Conservation (phyloP, 306 rosid genomes). For the Ziziphus jujuba region DNA sequence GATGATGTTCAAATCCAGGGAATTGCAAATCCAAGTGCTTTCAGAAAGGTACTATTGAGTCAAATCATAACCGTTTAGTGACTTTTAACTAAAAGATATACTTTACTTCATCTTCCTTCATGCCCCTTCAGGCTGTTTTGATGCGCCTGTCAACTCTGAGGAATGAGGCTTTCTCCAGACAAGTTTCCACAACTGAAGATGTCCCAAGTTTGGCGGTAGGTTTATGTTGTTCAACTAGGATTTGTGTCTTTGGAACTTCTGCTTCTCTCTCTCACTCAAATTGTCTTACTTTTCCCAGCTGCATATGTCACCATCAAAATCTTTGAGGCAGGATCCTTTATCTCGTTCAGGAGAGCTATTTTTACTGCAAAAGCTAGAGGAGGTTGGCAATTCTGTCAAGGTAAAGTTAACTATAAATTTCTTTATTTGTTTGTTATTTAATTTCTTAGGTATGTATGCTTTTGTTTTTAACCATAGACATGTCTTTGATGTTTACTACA, state of each 20-base stretch:
- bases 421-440: not conserved
- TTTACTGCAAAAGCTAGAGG: conserved; percentile 82
- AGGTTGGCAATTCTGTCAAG: conserved; percentile 89
- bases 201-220: conserved; percentile 54
- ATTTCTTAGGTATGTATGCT: not conserved
- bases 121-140: conserved; percentile 70
- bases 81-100: conserved; percentile 8
- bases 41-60: conserved; percentile 55
- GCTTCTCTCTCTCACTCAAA: conserved; percentile 5
- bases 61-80: not conserved
- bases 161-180: conserved; percentile 54
- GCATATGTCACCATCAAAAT: conserved; percentile 65
- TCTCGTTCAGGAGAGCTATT: conserved; percentile 52
- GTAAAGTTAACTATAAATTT: conserved; percentile 28
- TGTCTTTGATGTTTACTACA: conserved; percentile 39
- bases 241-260: not conserved
- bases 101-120: conserved; percentile 19
- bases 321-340: conserved; percentile 49
- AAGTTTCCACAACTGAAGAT: conserved; percentile 56
- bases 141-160: conserved; percentile 69
- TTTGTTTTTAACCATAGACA: conserved; percentile 26
- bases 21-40: conserved; percentile 76
- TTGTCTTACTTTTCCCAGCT: conserved; percentile 18
- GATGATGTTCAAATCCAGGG: conserved; percentile 94
- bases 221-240: not conserved